phyloP scores from a whole-genome alignment of 768 basidiomycete species.

The Mycena belliarum region DNA sequence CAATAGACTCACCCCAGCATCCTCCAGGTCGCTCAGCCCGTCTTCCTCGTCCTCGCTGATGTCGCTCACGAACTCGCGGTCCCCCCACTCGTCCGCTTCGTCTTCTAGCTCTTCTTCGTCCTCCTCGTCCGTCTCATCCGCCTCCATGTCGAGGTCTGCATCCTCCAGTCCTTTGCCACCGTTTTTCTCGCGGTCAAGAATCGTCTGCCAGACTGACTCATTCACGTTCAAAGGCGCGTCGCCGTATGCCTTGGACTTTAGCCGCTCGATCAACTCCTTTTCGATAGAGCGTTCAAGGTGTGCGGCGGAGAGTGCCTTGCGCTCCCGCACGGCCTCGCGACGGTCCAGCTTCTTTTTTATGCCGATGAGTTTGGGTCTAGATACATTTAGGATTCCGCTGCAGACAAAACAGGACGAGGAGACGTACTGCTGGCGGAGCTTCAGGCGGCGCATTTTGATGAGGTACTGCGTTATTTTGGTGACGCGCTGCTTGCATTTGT shows the following conservation, averaged over 20 bases:
- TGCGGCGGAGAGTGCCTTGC: slow-evolving; percentile 94
- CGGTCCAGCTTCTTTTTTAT: slow-evolving; percentile 97
- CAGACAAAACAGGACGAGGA: not conserved
- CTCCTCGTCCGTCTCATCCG: slow-evolving; percentile 62
- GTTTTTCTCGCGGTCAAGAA: slow-evolving; percentile 79
- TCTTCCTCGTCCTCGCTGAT: slow-evolving; percentile 69
- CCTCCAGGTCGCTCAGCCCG: slow-evolving; percentile 69
- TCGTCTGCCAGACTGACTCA: slow-evolving; percentile 92
- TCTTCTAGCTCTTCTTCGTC: slow-evolving; percentile 58
- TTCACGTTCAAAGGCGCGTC: slow-evolving; percentile 98
- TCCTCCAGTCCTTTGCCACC: slow-evolving; percentile 48
- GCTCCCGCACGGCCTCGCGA: slow-evolving; percentile 88
- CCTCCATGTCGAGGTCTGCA: slow-evolving; percentile 44
- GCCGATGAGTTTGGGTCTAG: slow-evolving; percentile 88
- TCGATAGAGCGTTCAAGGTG: slow-evolving; percentile 94
- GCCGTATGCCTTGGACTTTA: slow-evolving; percentile 96
- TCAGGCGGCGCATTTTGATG: slow-evolving; percentile 94
- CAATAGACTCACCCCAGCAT: slow-evolving; percentile 52
- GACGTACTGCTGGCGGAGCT: slow-evolving; percentile 81
- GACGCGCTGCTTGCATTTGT: slow-evolving; percentile 98
- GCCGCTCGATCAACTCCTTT: slow-evolving; percentile 92
- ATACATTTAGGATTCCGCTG: slow-evolving; percentile 1
- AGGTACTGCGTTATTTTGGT: slow-evolving; percentile 99
- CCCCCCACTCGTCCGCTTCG: slow-evolving; percentile 54
- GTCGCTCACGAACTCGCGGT: slow-evolving; percentile 76